A percentile compares a stretch with the other conserved stretches of the same genome.
Evolutionary conservation across 345 rosid genomes (phyloP).

Genomic region (Tarenaya hassleriana): DNA sequence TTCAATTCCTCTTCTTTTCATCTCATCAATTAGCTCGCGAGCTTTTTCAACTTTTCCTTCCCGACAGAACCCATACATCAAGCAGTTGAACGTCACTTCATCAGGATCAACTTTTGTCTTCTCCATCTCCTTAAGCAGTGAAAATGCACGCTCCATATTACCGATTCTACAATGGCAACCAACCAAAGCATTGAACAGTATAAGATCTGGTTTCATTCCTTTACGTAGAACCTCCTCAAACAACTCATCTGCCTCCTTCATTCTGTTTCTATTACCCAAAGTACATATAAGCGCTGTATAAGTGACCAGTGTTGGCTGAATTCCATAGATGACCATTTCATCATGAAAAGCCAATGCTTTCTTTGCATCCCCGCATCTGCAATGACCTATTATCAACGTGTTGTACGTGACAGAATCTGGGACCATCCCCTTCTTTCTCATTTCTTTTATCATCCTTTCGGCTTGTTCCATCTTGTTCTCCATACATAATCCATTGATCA

Average conservation of each 20-base stretch:
- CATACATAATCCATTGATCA: conserved; percentile 78
- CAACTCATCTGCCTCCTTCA: conserved; percentile 64
- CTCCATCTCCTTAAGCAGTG: conserved; percentile 67
- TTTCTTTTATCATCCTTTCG: conserved; percentile 54
- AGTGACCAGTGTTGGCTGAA: conserved; percentile 61
- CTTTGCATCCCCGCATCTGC: conserved; percentile 59
- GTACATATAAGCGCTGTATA: conserved; percentile 76
- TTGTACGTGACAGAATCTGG: conserved; percentile 72
- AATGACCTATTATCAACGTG: conserved; percentile 76
- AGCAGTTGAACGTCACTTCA: conserved; percentile 83
- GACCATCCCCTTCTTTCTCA: conserved; percentile 49
- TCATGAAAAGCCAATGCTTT: conserved; percentile 63
- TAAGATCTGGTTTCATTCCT: conserved; percentile 51
- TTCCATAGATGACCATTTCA: conserved; percentile 56
- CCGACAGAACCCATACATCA: conserved; percentile 77
- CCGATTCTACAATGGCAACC: conserved; percentile 72
- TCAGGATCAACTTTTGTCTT: conserved; percentile 57
- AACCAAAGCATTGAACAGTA: conserved; percentile 74
- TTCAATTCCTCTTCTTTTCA: conserved; percentile 72
- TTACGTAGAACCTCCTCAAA: conserved; percentile 45
- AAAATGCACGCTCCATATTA: conserved; percentile 59
- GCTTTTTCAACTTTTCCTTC: conserved; percentile 87
- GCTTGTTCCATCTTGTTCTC: conserved; percentile 58
- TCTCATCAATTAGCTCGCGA: conserved; percentile 67
- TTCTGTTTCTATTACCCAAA: conserved; percentile 54